These are phyloP conservation scores for Tritrichomonas foetus DNA, from an alignment of 208 protist genomes.

Conservation along the genomic window DNA sequence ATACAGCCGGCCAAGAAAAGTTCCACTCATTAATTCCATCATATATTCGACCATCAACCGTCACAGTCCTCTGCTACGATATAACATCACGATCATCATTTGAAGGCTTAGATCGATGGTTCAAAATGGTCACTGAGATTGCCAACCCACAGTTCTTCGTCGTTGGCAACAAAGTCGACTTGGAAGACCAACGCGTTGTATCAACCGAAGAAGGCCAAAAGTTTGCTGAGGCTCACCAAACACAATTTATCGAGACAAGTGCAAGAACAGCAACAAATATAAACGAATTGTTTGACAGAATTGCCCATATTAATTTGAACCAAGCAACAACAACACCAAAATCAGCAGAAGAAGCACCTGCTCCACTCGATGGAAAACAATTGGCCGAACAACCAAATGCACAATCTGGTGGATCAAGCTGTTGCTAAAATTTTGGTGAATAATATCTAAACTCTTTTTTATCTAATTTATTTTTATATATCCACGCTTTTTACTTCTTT, in stretches of 20 bases:
- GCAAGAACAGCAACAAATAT: conserved; percentile 18
- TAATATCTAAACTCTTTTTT: no score
- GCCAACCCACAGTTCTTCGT: neutral
- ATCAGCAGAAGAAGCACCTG: no score
- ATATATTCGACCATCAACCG: neutral
- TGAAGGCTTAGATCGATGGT: neutral
- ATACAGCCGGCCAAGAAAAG: conserved; percentile 33
- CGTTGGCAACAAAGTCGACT: neutral
- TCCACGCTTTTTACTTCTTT: no score
- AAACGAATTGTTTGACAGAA: neutral
- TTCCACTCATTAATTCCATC: conserved; percentile 18
- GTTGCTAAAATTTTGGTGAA: no score
- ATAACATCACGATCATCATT: neutral
- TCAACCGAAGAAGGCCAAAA: neutral
- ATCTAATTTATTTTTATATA: no score
- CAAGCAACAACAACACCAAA: no score
- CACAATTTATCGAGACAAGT: conserved; percentile 23
- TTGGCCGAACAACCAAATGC: no score
- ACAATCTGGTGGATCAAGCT: no score
- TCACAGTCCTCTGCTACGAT: neutral
- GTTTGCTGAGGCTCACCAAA: neutral
- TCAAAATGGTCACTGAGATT: neutral
- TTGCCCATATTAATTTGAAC: neutral
- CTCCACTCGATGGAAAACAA: no score
- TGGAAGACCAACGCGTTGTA: neutral